Evolutionary conservation across 129 eudicot genomes (phyloP), one percentile per base, ranked within the genome.

Genomic region (Flaveria linearis): DNA sequence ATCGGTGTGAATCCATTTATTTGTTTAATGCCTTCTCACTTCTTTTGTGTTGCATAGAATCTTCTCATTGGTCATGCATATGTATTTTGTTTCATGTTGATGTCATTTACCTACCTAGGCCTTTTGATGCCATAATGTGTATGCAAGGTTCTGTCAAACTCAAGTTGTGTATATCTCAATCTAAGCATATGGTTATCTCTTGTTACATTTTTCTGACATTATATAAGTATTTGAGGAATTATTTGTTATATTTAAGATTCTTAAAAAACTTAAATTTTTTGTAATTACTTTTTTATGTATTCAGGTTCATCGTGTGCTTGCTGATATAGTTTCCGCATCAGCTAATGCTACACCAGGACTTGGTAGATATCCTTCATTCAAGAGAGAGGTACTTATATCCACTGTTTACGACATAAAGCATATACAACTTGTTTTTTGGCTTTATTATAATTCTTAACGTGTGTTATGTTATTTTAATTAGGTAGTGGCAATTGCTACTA

Each of bases 331-430:
- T 74, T 83, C 97, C 66, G 90, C 97, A 55, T 85, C 97, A 78
- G 97, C 99, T 68, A 95, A 95, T 76, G 92, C 94, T 57, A 95
- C 99, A 53, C 96, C 99, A 42, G 99, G 99, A 22, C 99, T 95
- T 33, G 97, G 99, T 53, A 89, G 96, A 89, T 95, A 95, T 74
- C 99, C 97, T 58, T 85, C 96, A 33, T 95, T 95, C 65, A 95
- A 95, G 84, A 80, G 99, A 88, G 99, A 95, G 96, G 99, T 95
- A 75, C 69, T 49, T 51, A 4, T 72, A 45, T 36, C 16, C 55
- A 36, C 72, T 41, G 72, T 74, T 76, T 68, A 42, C 45, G 10
- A 58, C 36, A 58, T 49, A 57, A 26, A 43, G 26, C 25, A 47
- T 30, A n/a, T 4, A 4, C 0, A 13, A 61, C n/a, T 39, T 53